phyloP scores from a whole-genome alignment of 2,329 filamentous ascomycete species.

The Lachnellula cervina region DNA sequence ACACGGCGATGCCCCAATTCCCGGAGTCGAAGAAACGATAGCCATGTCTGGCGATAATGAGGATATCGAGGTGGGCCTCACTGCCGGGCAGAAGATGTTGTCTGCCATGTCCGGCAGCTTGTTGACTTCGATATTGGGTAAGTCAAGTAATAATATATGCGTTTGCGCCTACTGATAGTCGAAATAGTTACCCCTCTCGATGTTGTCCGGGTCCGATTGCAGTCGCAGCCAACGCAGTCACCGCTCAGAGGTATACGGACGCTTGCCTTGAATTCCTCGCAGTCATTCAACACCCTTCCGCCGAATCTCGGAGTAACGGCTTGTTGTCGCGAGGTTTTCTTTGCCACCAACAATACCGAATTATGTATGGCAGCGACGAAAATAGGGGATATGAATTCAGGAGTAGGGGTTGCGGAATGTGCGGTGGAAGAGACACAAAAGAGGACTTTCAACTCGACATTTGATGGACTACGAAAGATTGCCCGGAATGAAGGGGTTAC shows the following conservation, averaged over 20 bases:
- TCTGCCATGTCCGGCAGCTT: slow-evolving; percentile 89
- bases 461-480: slow-evolving; percentile 91
- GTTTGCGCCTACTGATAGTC: slow-evolving; percentile 1
- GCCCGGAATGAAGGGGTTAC: slow-evolving; percentile 83
- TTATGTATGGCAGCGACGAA: slow-evolving; percentile 41
- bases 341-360: slow-evolving; percentile 76
- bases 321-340: slow-evolving; percentile 96
- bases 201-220: slow-evolving; percentile 89
- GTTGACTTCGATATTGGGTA: slow-evolving; percentile 83
- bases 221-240: slow-evolving; percentile 65
- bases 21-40: slow-evolving; percentile 24
- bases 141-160: slow-evolving; percentile 1
- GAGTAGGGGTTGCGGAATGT: slow-evolving; percentile 56
- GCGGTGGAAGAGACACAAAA: slow-evolving; percentile 83
- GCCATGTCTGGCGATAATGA: slow-evolving; percentile 31
- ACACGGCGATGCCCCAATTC: slow-evolving; percentile 26
- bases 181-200: slow-evolving; percentile 83
- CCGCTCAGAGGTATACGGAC: slow-evolving; percentile 48
- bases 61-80: slow-evolving; percentile 57
- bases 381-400: slow-evolving; percentile 28
- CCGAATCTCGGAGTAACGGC: slow-evolving; percentile 85
- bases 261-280: slow-evolving; percentile 49
- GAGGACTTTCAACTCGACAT: slow-evolving; percentile 80
- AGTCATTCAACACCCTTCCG: slow-evolving; percentile 62
- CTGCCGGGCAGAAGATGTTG: slow-evolving; percentile 85